Conservation (phyloP, 805 yeast species). For the Alloascoidea hylecoeti region DNA sequence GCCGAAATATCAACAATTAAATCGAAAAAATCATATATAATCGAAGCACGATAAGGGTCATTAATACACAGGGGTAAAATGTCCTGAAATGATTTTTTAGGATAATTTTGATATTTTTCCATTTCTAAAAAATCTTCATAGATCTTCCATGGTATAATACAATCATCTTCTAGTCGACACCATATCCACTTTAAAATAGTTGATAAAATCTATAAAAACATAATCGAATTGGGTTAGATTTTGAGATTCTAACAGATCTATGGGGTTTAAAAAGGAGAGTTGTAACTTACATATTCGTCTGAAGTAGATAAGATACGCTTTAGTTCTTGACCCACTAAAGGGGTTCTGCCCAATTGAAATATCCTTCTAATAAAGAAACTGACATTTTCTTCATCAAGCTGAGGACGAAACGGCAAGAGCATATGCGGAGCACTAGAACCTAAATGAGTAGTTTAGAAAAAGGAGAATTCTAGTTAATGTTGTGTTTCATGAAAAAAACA, state of each 20-base stretch:
- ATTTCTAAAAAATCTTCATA: slow-evolving; percentile 53
- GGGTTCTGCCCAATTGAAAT: too few species aligned
- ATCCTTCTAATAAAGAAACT: slow-evolving; percentile 1
- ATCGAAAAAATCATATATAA: slow-evolving; percentile 79
- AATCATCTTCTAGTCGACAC: slow-evolving; percentile 71
- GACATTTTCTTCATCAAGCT: slow-evolving; percentile 38
- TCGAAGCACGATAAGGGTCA: slow-evolving; percentile 80
- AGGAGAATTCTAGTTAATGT: too few species aligned
- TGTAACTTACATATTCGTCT: too few species aligned
- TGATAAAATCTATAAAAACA: slow-evolving; percentile 31
- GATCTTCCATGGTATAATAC: slow-evolving; percentile 78
- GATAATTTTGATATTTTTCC: slow-evolving; percentile 41
- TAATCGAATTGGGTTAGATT: too few species aligned
- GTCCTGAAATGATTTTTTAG: slow-evolving; percentile 60
- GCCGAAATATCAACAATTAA: slow-evolving; percentile 64
- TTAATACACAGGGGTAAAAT: slow-evolving; percentile 76
- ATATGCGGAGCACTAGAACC: slow-evolving; percentile 53
- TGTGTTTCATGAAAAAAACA: too few species aligned
- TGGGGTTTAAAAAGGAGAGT: too few species aligned
- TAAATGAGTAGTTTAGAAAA: too few species aligned
- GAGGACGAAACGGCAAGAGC: slow-evolving; percentile 66
- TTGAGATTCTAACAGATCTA: too few species aligned
- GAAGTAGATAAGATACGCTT: too few species aligned
- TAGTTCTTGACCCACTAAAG: too few species aligned
- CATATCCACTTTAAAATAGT: slow-evolving; percentile 72